Evolutionary conservation across 768 basidiomycete species (phyloP), one percentile per base, ranked within the genome.

Genomic region (Naganishia vaughanmartiniae): DNA sequence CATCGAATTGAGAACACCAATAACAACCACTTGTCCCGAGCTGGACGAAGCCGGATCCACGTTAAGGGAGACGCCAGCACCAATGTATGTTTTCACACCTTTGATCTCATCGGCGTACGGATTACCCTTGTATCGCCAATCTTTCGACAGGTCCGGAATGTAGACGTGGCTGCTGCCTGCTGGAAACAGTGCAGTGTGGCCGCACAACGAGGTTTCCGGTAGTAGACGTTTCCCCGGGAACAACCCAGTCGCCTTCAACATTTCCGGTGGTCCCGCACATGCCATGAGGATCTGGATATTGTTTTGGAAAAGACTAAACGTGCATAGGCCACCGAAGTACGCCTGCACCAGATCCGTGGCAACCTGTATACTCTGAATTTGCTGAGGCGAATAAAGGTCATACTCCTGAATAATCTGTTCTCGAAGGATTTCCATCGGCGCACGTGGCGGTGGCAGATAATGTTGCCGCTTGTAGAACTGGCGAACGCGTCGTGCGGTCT

Each of bases 1-100:
- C 55, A 70, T 60, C 15, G 70, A 24, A 34, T 74, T 74, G 56
- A 74, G 48, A 1, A 66, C 66, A 26, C 74, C 74, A 15, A 74
- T 39, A n/a, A 12, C 31, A 12, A 74, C 60, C 24, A 26, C 11
- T 19, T 45, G n/a, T 17, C 33, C 66, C 39, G 60, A 34, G 15
- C 15, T 53, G 17, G 19, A 10, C 2, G 55, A 1, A 28, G 67
- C 46, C 11, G 67, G 67, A 45, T 68, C 67, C 33, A 56, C 28
- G 14, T 12, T 21, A n/a, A 68, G 67, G 10, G 54, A 42, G 24
- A 68, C 54, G 10, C 39, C 34, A 14, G 54, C 36, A 34, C 54
- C 67, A 21, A 55, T 55, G 31, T 68, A 68, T 9, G 67, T 53
- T 34, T 39, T 15, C 7, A 57, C 33, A 12, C 54, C 55, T 24